Conservation (phyloP, 2,329 filamentous ascomycete species). For the Aspergillus sp. region DNA sequence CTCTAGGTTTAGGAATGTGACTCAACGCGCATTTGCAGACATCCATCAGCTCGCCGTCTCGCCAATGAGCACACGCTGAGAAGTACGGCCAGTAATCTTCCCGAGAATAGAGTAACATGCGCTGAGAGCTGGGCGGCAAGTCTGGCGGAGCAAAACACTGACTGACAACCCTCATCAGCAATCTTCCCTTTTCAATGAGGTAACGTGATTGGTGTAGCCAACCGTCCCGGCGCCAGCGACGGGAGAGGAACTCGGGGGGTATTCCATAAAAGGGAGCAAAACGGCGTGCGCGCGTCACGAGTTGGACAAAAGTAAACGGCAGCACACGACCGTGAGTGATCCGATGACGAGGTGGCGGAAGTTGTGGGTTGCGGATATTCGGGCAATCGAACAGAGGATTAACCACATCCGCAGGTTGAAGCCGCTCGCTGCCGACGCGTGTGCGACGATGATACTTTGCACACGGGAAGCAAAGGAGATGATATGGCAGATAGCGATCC, state of each 20-base stretch:
- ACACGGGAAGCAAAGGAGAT: constrained; percentile 58
- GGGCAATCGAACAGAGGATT: constrained; percentile 57
- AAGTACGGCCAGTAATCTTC: constrained; percentile 61
- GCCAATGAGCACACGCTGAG: constrained; percentile 59
- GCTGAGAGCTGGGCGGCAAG: constrained; percentile 48
- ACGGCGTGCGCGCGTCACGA: constrained; percentile 48
- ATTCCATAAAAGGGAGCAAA: constrained; percentile 48
- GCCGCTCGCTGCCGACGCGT: constrained; percentile 48
- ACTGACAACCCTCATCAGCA: constrained; percentile 56
- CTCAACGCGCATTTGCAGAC: constrained; percentile 57
- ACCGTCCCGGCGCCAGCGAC: constrained; percentile 51
- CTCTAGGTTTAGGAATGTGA: constrained; percentile 49
- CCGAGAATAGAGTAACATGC: constrained; percentile 55
- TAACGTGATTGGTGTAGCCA: constrained; percentile 56
- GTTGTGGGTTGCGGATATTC: constrained; percentile 45
- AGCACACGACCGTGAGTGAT: constrained; percentile 53
- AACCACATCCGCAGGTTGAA: constrained; percentile 50
- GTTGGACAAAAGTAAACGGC: constrained; percentile 56
- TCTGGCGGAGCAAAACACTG: constrained; percentile 49
- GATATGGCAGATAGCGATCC: constrained; percentile 49
- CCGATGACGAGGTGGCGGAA: constrained; percentile 46
- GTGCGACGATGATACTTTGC: constrained; percentile 51
- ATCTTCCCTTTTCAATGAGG: constrained; percentile 48
- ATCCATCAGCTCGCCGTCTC: constrained; percentile 56
- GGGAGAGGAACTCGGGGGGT: constrained; percentile 40